Conservation (phyloP, 169 alveolate species). For the Cystoisospora suis region DNA sequence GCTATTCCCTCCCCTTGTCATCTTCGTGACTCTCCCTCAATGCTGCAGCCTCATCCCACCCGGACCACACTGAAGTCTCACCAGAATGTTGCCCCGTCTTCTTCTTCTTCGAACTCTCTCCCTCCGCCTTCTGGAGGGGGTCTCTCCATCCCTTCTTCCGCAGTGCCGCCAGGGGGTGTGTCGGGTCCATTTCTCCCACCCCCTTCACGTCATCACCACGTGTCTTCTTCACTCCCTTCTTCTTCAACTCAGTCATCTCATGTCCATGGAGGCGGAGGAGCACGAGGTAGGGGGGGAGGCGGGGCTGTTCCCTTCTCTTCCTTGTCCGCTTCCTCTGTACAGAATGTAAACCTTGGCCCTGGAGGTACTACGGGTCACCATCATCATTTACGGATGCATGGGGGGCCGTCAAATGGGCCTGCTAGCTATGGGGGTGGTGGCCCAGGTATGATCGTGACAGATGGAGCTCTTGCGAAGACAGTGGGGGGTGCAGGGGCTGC, state of each 20-base stretch:
- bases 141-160: no score
- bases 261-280: background rate
- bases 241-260: background rate
- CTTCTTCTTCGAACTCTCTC: no score
- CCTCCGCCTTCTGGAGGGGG: background rate
- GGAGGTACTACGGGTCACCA: no score
- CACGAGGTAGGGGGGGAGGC: background rate
- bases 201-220: background rate
- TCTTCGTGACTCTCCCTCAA: background rate
- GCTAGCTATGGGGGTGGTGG: background rate
- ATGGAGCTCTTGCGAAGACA: background rate
- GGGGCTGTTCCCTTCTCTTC: background rate
- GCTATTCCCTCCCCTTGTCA: background rate
- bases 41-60: conserved; percentile 30
- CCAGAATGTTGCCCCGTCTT: conserved; percentile 3
- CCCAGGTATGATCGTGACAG: background rate
- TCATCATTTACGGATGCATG: no score
- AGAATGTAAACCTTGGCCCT: no score
- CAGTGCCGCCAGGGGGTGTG: no score
- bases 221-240: background rate
- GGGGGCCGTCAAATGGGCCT: background rate
- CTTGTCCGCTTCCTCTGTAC: no score
- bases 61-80: background rate
- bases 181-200: background rate
- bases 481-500: background rate